A percentile compares a stretch with the other conserved stretches of the same genome.
Evolutionary conservation across 306 rosid genomes (phyloP).

Genomic region (Crotalaria pallida): DNA sequence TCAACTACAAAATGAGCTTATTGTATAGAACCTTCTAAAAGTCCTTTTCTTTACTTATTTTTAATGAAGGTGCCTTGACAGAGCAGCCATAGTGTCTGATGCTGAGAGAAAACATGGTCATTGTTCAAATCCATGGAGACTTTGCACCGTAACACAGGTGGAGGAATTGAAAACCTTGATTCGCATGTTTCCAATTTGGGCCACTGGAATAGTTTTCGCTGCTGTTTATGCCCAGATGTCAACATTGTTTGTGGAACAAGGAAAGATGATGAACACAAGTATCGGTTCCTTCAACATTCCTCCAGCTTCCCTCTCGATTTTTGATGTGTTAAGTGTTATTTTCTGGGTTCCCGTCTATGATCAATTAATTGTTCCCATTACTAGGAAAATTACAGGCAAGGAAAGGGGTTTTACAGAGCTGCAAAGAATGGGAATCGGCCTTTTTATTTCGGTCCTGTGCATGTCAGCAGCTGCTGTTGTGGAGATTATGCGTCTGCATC

Average conservation of each 20-base stretch:
- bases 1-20: background rate
- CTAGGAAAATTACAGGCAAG: conserved; percentile 70
- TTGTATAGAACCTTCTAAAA: background rate
- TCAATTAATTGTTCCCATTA: conserved; percentile 67
- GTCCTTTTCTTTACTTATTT: background rate
- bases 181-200: conserved; percentile 97
- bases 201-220: conserved; percentile 79
- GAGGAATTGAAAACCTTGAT: conserved; percentile 90
- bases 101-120: conserved; percentile 51
- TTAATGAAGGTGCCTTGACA: conserved; percentile 35
- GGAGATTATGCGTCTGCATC: conserved; percentile 56
- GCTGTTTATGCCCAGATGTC: conserved; percentile 98
- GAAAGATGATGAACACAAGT: conserved; percentile 68
- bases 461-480: conserved; percentile 84
- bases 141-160: conserved; percentile 91
- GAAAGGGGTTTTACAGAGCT: conserved; percentile 86
- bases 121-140: conserved; percentile 70
- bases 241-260: conserved; percentile 93
- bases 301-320: conserved; percentile 82
- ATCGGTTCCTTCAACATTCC: conserved; percentile 87
- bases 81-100: conserved; percentile 54
- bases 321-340: conserved; percentile 74
- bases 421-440: conserved; percentile 95
- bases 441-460: conserved; percentile 54
- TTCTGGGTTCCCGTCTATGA: conserved; percentile 92